Evolutionary conservation across 2,329 filamentous ascomycete species (phyloP).

Genomic region (Penicillium sp.): DNA sequence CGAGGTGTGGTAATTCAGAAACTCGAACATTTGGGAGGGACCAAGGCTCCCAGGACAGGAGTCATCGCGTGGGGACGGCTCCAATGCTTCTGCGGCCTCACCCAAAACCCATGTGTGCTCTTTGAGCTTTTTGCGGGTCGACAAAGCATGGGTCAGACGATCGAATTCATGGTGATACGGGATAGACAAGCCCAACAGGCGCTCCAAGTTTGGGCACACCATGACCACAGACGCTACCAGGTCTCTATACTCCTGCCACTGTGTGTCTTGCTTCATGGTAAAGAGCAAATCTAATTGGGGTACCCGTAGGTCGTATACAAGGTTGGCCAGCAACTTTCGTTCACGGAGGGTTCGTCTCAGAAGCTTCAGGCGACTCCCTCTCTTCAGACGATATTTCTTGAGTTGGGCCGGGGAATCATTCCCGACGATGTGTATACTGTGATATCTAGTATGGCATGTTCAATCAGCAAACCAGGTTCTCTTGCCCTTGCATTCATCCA

Average conservation of each 20-base stretch:
- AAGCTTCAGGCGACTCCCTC: slow-evolving; percentile 52
- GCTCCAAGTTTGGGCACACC: slow-evolving; percentile 58
- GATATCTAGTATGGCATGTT: slow-evolving; percentile 42
- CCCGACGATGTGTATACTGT: slow-evolving; percentile 49
- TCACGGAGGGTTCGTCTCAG: slow-evolving; percentile 55
- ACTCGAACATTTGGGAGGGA: slow-evolving; percentile 50
- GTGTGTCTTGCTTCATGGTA: slow-evolving; percentile 38
- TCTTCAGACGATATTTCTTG: slow-evolving; percentile 50
- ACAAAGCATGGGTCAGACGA: slow-evolving; percentile 55
- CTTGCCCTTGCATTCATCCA: not conserved
- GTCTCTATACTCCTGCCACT: slow-evolving; percentile 52
- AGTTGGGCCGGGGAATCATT: slow-evolving; percentile 47
- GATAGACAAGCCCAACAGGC: slow-evolving; percentile 53
- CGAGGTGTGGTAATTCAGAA: slow-evolving; percentile 53
- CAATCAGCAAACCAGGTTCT: not conserved
- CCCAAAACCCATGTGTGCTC: slow-evolving; percentile 58
- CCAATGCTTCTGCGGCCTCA: slow-evolving; percentile 41
- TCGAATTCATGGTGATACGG: slow-evolving; percentile 55
- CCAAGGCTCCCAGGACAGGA: slow-evolving; percentile 47
- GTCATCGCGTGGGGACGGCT: slow-evolving; percentile 38
- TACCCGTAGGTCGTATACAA: slow-evolving; percentile 55
- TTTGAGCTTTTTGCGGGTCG: slow-evolving; percentile 53
- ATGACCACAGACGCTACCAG: slow-evolving; percentile 57
- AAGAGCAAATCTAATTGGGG: slow-evolving; percentile 48
- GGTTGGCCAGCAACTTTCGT: slow-evolving; percentile 49